phyloP scores from a whole-genome alignment of 164 flowering plant species.

The Liriodendron chinense region DNA sequence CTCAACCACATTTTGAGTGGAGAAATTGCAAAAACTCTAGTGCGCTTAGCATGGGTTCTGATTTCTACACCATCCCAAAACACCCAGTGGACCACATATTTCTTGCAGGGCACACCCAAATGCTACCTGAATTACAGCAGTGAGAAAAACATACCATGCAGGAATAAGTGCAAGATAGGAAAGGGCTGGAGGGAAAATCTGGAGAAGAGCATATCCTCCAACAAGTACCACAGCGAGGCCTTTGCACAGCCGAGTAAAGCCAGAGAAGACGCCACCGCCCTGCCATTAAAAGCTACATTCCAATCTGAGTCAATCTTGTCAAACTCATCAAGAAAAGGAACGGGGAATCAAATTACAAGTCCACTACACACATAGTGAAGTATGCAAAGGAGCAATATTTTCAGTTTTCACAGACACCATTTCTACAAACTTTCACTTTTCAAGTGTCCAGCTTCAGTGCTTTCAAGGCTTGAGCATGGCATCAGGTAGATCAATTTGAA shows the following conservation, averaged over 20 bases:
- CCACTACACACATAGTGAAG: no score
- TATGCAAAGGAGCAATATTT: no score
- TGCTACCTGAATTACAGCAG: neutral
- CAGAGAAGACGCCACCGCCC: conserved; percentile 47
- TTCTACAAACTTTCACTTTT: no score
- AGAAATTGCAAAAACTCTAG: neutral
- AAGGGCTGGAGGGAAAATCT: conserved; percentile 64
- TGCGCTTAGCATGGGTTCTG: neutral
- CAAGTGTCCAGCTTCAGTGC: no score
- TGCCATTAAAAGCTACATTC: conserved; percentile 27
- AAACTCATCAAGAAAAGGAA: conserved; percentile 4
- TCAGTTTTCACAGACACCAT: no score
- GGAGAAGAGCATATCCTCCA: conserved; percentile 62
- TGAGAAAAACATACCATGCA: conserved; percentile 50
- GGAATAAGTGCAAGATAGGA: conserved; percentile 87
- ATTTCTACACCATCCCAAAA: neutral
- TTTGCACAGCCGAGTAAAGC: conserved; percentile 85
- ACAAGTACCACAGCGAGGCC: conserved; percentile 78
- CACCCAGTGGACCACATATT: neutral
- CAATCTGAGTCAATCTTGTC: conserved; percentile 29
- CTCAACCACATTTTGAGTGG: neutral
- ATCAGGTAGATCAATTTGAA: no score
- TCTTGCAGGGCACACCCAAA: no score
- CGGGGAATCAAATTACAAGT: conserved; percentile 23
- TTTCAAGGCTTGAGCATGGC: no score